Conservation (phyloP, 1,284 basidiomycete genomes). For the Malassezia brasiliensis region DNA sequence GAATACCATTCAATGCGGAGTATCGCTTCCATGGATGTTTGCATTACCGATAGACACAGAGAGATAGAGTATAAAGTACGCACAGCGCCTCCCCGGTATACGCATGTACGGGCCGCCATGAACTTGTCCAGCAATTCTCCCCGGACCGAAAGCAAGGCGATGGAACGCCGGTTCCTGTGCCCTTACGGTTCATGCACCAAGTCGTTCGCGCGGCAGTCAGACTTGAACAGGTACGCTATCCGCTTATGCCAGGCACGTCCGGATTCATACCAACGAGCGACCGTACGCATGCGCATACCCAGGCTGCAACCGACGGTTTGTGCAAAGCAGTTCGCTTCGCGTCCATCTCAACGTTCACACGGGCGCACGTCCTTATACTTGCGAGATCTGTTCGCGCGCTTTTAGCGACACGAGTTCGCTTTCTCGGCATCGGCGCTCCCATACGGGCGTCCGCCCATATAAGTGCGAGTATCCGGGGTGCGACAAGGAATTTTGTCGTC, state of each 20-base stretch:
- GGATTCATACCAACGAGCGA: slow-evolving; percentile 41
- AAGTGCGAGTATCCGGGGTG: slow-evolving; percentile 40
- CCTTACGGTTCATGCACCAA: slow-evolving; percentile 6
- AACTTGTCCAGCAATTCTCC: too few relatives aligned
- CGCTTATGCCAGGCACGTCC: slow-evolving; percentile 27
- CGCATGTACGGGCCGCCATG: too few relatives aligned
- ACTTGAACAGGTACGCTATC: slow-evolving; percentile 10
- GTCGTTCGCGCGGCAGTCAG: slow-evolving; percentile 13
- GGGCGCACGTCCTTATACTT: slow-evolving; percentile 66
- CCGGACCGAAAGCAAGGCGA: background rate
- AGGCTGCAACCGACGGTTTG: slow-evolving; percentile 43
- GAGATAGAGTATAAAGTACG: background rate
- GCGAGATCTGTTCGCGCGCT: slow-evolving; percentile 54
- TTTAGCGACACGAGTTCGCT: slow-evolving; percentile 54
- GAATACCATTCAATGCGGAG: background rate
- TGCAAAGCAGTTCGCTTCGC: slow-evolving; percentile 57
- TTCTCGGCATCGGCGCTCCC: slow-evolving; percentile 63
- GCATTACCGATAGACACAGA: background rate
- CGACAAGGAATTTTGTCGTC: slow-evolving; percentile 46
- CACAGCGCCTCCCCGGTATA: too few relatives aligned
- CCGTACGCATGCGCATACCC: slow-evolving; percentile 33
- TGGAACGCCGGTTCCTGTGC: background rate
- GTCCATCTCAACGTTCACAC: slow-evolving; percentile 78
- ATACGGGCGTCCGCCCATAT: slow-evolving; percentile 52
- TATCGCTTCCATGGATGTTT: background rate